Base-by-base conservation (phyloP, 2,329 filamentous ascomycete species). In the Penicillium sp. region DNA sequence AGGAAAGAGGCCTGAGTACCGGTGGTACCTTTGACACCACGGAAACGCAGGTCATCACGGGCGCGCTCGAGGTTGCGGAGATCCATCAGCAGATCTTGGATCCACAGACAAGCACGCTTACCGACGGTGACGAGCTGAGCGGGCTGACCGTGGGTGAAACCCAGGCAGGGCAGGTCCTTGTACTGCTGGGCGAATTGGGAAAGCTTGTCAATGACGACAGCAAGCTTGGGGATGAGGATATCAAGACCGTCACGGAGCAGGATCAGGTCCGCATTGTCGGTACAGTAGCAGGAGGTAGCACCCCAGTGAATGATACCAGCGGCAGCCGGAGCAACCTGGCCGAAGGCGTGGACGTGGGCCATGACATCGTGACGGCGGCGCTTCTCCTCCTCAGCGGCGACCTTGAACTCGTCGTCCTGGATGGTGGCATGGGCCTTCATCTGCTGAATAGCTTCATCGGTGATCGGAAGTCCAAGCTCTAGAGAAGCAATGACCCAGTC, bases 301-400 rank as follows among this genome's bases (percentile, higher is more conserved):
- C 87, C 88, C 72, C 83, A 86, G 72, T 96, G 92, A 56, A 96
- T 93, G 64, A 94, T 89, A 29, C 90, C 90, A 13, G 89, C 90
- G 9, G 91, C 91, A 29, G 84, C 87, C 1, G 90, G 90, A 3
- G 89, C 89, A 55, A 82, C 86, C 61, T 82, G 75, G 3, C 89
- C 91, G 71, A 88, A 93, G 13, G 89, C 87, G 54, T 91, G 85
- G 44, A 93, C 88, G 67, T 89, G 86, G 55, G 81, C 78, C 79
- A 83, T 82, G 47, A 83, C 81, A 78, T 87, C 84, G 71, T 91
- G 87, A 48, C 88, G 78, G 39, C 88, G 78, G 24, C 75, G 78
- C 77, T 87, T 91, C 76, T 95, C 91, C 78, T 96, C 91, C 49
- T 87, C 84, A 2, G 85, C 80, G 18, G 89, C 88, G 60, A 87